Evolutionary conservation across 192 early-diverging fungal genomes (phyloP), one percentile per base, ranked within the genome.

Genomic region (Linnemannia exigua): DNA sequence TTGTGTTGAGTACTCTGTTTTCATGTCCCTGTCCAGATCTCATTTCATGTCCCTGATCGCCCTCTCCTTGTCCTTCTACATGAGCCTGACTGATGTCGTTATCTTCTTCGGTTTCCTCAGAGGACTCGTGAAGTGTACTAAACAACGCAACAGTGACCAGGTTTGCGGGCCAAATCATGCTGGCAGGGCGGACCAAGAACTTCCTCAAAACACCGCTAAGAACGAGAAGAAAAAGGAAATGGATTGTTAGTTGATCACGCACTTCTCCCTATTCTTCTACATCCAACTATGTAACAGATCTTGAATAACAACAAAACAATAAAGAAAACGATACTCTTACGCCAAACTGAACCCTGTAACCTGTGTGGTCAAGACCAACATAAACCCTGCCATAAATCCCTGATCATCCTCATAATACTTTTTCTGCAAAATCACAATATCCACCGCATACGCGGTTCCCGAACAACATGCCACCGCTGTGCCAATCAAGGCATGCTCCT

Each of bases 121-220:
- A 72, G 5, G 82, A 72, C 12, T 76, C 82, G 74, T 90, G 89
- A 15, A 93, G 8, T 3, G 74, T 82, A 16, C 79, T 48, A 38
- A 80, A 80, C 67, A 80, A 35, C 67, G 91, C 91, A 9, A 91
- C 87, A 5, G 76, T 87, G 16, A 90, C 88, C 3, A 94, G 87
- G 9, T 79, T 87, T 0, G 83, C 70, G 1, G 94, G 93, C 95
- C 94, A 95, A 37, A 92, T 79, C 92, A 94, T 94, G 25, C 80
- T 84, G 0, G 89, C 70, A 20, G 93, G 94, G 50, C 88, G 75
- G 25, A 95, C 92, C 2, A 95, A 72, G 52, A 90, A 90, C 68
- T 88, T 87, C 16, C 94, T 88, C 15, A 79, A 68, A 1, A 94
- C 70, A 17, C 94, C 94, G 31, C 58, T 63, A 63, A 31, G 3